Base-by-base conservation (phyloP, 2,329 filamentous ascomycete species). In the Aspergillus candidus region DNA sequence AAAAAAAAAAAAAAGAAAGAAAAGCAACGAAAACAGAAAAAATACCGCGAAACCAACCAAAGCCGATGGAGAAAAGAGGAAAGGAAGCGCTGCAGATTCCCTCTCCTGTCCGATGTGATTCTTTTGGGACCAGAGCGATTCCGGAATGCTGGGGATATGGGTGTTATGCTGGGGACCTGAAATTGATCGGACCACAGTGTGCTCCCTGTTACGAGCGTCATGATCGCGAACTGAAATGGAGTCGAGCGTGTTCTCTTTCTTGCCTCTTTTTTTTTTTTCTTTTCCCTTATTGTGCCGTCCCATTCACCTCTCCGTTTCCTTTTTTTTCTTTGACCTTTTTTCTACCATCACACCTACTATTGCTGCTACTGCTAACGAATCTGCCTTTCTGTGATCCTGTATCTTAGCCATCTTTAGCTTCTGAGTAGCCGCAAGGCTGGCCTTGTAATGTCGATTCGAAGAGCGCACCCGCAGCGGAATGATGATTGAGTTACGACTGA, bases 331-430 rank as follows among this genome's bases (percentile, higher is more conserved):
- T 27, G 22, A 27, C 22, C 22, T 46, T 46, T 46, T 46, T 46
- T 38, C 44, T 42, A 48, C 51, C 52, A 36, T 49, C 51, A 44
- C 46, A 44, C 51, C 49, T 27, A 27, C 22, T 45, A 37, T 41
- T 47, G 39, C 37, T 44, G 34, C 46, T 49, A 46, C 49, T 52
- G 43, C 37, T 65, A 59, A 61, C 60, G 61, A 65, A 60, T 60
- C 55, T 65, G 60, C 55, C 58, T 57, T 63, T 54, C 51, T 57
- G 51, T 56, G 64, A 59, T 63, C 59, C 53, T 66, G 62, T 66
- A 67, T 65, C 62, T 65, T 67, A 67, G 59, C 62, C 58, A 61
- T 55, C 54, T 66, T 66, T 65, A 65, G 58, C 56, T 66, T 60
- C 65, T 55, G 62, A 67, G 58, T 60, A 59, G 56, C 54, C 53